These are phyloP conservation scores for Solanum ossicruentum DNA, from an alignment of 257 asterid genomes.

Conservation along the genomic window DNA sequence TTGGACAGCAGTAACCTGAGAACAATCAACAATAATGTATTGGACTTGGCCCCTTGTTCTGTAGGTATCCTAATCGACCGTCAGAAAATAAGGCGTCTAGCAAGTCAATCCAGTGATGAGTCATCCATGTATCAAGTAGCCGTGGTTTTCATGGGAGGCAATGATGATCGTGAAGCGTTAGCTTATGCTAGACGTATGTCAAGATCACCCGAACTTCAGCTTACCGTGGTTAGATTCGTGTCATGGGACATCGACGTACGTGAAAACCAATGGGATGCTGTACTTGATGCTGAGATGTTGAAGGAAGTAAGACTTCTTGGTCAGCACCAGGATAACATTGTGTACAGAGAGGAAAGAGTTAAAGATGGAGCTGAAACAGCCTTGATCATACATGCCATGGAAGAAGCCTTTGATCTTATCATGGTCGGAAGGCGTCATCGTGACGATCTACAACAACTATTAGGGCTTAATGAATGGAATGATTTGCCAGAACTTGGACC, in stretches of 20 bases:
- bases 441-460: conserved; percentile 48
- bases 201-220: conserved; percentile 25
- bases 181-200: conserved; percentile 64
- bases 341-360: conserved; percentile 67
- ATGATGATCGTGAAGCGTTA: conserved; percentile 74
- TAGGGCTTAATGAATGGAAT: conserved; percentile 73
- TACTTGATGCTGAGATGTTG: conserved; percentile 59
- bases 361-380: conserved; percentile 92
- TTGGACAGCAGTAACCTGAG: conserved; percentile 33
- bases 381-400: conserved; percentile 46
- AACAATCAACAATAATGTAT: conserved; percentile 41
- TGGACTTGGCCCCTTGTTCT: conserved; percentile 80
- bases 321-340: conserved; percentile 44
- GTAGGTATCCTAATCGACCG: conserved; percentile 71
- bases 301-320: conserved; percentile 62
- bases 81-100: conserved; percentile 29
- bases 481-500: conserved; percentile 82
- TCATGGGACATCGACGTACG: conserved; percentile 43
- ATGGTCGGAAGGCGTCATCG: conserved; percentile 73
- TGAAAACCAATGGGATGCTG: conserved; percentile 79
- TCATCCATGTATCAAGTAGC: conserved; percentile 28
- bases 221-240: conserved; percentile 56
- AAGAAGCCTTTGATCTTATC: conserved; percentile 61
- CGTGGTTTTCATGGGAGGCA: conserved; percentile 71
- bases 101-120: not conserved